Conservation (phyloP, 805 yeast genomes). For the Cyberlindnera petersonii region DNA sequence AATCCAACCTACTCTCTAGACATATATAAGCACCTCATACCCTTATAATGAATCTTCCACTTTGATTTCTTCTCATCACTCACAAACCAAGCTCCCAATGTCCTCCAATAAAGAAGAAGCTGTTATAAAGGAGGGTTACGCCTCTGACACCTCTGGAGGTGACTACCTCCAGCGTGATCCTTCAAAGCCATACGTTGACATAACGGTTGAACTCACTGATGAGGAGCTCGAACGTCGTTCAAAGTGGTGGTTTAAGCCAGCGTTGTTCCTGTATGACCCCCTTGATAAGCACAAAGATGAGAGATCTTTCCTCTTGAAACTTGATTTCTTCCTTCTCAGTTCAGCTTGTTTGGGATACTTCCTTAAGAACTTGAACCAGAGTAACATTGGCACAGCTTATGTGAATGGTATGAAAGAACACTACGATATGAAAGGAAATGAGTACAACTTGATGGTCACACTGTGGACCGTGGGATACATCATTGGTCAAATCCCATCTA, state of each 20-base stretch:
- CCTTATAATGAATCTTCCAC: too few relatives aligned
- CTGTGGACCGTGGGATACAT: constrained; percentile 49
- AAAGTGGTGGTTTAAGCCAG: constrained; percentile 13
- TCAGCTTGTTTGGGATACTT: constrained; percentile 44
- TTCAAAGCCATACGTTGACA: constrained; percentile 17
- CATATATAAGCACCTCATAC: too few relatives aligned
- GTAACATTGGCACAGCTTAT: constrained; percentile 42
- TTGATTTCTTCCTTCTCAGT: constrained; percentile 37
- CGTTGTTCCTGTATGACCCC: constrained; percentile 28
- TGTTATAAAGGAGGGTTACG: too few relatives aligned
- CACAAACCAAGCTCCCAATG: too few relatives aligned
- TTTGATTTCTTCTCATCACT: too few relatives aligned
- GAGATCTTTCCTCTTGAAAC: constrained; percentile 31
- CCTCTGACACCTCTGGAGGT: too few relatives aligned
- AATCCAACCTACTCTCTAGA: too few relatives aligned
- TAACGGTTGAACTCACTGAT: constrained; percentile 8
- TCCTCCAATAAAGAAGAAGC: too few relatives aligned
- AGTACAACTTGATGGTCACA: constrained; percentile 42
- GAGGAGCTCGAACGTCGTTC: constrained; percentile 13
- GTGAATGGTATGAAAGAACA: constrained; percentile 46
- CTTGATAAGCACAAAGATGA: constrained; percentile 36
- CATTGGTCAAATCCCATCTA: constrained; percentile 47
- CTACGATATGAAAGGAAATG: constrained; percentile 36
- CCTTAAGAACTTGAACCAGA: constrained; percentile 41
- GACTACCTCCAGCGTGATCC: too few relatives aligned